Conservation (phyloP, 1,139 yeast species). For the Nadsonia commutata region DNA sequence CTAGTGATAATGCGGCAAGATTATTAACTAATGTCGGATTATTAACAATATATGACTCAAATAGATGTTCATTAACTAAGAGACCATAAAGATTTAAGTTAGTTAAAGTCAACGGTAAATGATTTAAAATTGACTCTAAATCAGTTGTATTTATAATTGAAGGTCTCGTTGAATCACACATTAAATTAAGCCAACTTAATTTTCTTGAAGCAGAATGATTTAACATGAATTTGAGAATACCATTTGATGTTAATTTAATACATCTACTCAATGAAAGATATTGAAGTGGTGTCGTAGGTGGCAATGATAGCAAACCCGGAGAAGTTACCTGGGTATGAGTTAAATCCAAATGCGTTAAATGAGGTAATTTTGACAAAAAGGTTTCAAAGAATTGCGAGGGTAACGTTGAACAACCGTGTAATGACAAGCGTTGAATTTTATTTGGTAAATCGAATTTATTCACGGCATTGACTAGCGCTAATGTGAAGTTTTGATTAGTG, state of each 20-base stretch:
- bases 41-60: slow-evolving; percentile 16
- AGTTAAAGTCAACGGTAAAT: slow-evolving; percentile 31
- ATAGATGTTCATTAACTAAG: slow-evolving; percentile 42
- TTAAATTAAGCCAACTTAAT: slow-evolving; percentile 63
- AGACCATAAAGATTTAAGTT: slow-evolving; percentile 65
- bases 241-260: slow-evolving; percentile 59
- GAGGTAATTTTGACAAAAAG: slow-evolving; percentile 42
- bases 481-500: slow-evolving; percentile 45
- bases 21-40: slow-evolving; percentile 21
- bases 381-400: slow-evolving; percentile 40
- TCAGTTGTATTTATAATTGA: slow-evolving; percentile 34
- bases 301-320: slow-evolving; percentile 34
- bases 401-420: slow-evolving; percentile 80
- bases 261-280: slow-evolving; percentile 74
- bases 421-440: slow-evolving; percentile 42
- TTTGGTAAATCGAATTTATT: slow-evolving; percentile 13
- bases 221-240: slow-evolving; percentile 54
- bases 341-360: slow-evolving; percentile 56
- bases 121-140: slow-evolving; percentile 27
- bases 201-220: slow-evolving; percentile 52
- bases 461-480: slow-evolving; percentile 35
- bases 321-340: slow-evolving; percentile 69
- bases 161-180: slow-evolving; percentile 57
- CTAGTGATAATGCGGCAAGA: slow-evolving; percentile 48
- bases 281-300: slow-evolving; percentile 44